phyloP scores from a whole-genome alignment of 352 stramenopile genomes.

The Halophytophthora batemanensis region DNA sequence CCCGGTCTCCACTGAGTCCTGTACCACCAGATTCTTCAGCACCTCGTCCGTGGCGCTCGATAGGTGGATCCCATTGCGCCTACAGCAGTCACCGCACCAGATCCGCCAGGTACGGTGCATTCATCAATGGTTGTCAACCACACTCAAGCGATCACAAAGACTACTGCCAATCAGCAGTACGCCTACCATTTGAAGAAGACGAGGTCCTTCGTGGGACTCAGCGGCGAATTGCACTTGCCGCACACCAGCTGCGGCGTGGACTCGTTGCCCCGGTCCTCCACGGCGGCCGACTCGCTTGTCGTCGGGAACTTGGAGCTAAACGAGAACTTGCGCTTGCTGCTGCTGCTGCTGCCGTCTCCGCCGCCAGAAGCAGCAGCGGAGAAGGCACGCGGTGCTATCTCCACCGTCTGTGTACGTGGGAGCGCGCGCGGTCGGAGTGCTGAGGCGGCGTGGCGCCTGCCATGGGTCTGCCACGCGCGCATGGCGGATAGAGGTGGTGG shows the following conservation, averaged over 20 bases:
- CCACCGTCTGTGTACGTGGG: constrained; percentile 8
- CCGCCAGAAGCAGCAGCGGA: no score
- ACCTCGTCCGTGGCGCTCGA: constrained; percentile 62
- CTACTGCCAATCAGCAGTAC: not conserved
- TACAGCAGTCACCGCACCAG: no score
- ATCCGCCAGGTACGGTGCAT: not conserved
- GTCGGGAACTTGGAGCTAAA: constrained; percentile 64
- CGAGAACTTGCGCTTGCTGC: constrained; percentile 25
- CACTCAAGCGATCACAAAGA: not conserved
- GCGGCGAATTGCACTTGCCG: constrained; percentile 56
- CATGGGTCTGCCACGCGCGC: constrained; percentile 6
- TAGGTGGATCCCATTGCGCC: constrained; percentile 68
- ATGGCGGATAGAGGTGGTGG: constrained; percentile 2
- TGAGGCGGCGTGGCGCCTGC: constrained; percentile 4
- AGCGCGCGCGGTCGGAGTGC: constrained; percentile 7
- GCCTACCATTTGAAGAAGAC: constrained; percentile 76
- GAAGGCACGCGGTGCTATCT: constrained; percentile 1
- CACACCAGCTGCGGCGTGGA: constrained; percentile 58
- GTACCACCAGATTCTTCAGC: constrained; percentile 49
- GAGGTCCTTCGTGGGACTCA: constrained; percentile 62
- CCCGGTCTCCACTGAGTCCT: constrained; percentile 35
- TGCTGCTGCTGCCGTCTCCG: not conserved
- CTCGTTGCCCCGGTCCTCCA: constrained; percentile 39
- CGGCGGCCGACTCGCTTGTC: constrained; percentile 38
- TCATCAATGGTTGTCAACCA: no score